Evolutionary conservation across 306 rosid genomes (phyloP), one percentile per base, ranked within the genome.

Genomic region (Begonia fuchsioides): DNA sequence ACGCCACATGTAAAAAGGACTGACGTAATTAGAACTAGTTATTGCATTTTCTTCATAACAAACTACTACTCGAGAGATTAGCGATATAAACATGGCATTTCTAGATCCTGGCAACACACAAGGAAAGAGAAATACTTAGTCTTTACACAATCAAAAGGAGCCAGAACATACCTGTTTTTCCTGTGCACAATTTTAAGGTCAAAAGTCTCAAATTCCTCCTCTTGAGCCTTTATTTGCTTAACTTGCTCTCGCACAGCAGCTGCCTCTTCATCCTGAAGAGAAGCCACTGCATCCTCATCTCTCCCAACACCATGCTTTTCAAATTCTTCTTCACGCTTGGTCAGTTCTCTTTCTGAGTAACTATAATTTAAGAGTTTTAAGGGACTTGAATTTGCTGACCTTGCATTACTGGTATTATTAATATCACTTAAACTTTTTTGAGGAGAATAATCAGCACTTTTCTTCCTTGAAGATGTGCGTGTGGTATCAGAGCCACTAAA

Each of bases 231-330:
- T 77, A 92, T 79, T 70, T 92, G 98, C 76, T 86, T 71, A 53
- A 85, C 87, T 82, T 92, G 98, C 80, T 85, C 98, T 75, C 85
- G 98, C 57, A 92, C 93, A 50, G 96, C 98, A 53, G 94, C 92
- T 38, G 93, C 85, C 71, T 92, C 98, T 66, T 92, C 98, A 55
- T 92, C 98, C 54, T 92, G 96, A 14, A 82, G 79, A 51, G 76
- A 79, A 45, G 82, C 70, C 39, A 65, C 94, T 3, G 79, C 35
- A 62, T 92, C 94, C 58, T 85, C 93, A 43, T 85, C 87, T 86
- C 83, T 74, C 19, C 62, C 72, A 65, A 69, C 20, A 20, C 72
- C 70, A 62, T 55, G 53, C 59, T 82, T 77, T 60, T 75, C 90
- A 49, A 79, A 83, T 63, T 79, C 83, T n/a, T n/a, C n/a, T 61